Evolutionary conservation across 2,329 filamentous ascomycete genomes (phyloP).

Genomic region (Sporothrix curviconia): DNA sequence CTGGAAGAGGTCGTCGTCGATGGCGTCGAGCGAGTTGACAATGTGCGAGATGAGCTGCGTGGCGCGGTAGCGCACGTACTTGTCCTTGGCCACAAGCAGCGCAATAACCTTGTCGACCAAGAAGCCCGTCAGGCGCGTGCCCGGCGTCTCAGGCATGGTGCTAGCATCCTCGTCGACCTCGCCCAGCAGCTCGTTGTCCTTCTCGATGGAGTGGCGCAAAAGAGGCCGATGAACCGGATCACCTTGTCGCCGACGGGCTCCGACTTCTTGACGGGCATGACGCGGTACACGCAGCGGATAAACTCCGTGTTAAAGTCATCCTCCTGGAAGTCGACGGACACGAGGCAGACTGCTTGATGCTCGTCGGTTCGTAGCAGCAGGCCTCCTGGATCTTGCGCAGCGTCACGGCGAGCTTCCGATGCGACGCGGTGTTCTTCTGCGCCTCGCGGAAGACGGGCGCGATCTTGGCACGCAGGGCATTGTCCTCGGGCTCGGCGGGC

Average conservation of each 20-base stretch:
- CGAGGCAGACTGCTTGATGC: conserved; percentile 31
- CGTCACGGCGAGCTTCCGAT: conserved; percentile 81
- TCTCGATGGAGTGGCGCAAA: conserved; percentile 67
- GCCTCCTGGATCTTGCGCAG: conserved; percentile 86
- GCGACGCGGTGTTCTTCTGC: conserved; percentile 81
- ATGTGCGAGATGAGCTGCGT: conserved; percentile 88
- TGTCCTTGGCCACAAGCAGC: conserved; percentile 81
- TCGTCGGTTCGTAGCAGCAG: conserved; percentile 61
- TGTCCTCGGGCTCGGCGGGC: conserved; percentile 67
- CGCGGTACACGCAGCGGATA: conserved; percentile 69
- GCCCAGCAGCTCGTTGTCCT: conserved; percentile 62
- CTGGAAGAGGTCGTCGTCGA: conserved; percentile 87
- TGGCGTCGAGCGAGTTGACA: conserved; percentile 83
- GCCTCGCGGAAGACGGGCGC: conserved; percentile 71
- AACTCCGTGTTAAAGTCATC: conserved; percentile 84
- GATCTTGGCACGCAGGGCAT: conserved; percentile 65
- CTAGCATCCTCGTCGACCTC: conserved; percentile 62
- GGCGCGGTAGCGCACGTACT: conserved; percentile 80
- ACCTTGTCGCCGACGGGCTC: conserved; percentile 81
- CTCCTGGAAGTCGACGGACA: conserved; percentile 67
- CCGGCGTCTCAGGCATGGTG: conserved; percentile 74
- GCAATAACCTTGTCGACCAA: conserved; percentile 69
- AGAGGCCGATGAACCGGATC: conserved; percentile 81
- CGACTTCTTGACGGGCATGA: conserved; percentile 85
- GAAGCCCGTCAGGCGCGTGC: conserved; percentile 66